phyloP scores from a whole-genome alignment of 1,284 basidiomycete genomes.

The Pseudomicrostroma phylloplanum region DNA sequence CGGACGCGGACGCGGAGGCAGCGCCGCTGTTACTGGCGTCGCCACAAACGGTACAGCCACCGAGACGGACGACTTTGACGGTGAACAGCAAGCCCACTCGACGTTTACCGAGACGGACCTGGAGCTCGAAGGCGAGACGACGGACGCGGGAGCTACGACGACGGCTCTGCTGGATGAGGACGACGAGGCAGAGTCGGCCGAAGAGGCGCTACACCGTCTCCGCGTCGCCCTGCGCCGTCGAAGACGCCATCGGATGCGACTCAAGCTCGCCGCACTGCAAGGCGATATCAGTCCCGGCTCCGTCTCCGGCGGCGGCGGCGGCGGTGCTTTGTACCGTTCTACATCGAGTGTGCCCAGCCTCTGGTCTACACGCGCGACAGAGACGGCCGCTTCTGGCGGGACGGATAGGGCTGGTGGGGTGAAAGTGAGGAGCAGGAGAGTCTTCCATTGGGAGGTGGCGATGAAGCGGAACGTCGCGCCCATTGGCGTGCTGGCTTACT shows the following conservation, averaged over 20 bases:
- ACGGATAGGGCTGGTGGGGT: neutral
- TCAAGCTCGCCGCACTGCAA: neutral
- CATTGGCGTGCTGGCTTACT: conserved; percentile 37
- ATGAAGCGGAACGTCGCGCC: conserved; percentile 45
- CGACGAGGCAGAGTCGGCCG: neutral
- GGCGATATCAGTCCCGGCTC: neutral
- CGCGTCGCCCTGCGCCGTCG: neutral
- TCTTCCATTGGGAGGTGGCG: conserved; percentile 50
- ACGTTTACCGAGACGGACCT: neutral
- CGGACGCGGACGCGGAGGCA: conserved; percentile 1
- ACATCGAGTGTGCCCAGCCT: no score
- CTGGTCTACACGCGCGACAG: no score
- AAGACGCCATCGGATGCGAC: neutral
- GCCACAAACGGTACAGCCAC: no score
- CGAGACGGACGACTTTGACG: no score
- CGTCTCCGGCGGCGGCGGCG: neutral
- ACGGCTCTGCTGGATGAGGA: neutral
- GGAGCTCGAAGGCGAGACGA: conserved; percentile 9
- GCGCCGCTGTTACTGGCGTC: neutral
- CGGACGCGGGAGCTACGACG: neutral
- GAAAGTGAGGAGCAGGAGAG: conserved; percentile 23
- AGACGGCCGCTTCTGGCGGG: no score
- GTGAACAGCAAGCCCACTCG: neutral
- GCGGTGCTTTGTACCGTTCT: neutral
- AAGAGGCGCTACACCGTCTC: neutral